Percentiles rank a stretch among this genome's conserved stretches.
Conservation (phyloP, 2,329 filamentous ascomycete species). For the Hypoxylon sp. region DNA sequence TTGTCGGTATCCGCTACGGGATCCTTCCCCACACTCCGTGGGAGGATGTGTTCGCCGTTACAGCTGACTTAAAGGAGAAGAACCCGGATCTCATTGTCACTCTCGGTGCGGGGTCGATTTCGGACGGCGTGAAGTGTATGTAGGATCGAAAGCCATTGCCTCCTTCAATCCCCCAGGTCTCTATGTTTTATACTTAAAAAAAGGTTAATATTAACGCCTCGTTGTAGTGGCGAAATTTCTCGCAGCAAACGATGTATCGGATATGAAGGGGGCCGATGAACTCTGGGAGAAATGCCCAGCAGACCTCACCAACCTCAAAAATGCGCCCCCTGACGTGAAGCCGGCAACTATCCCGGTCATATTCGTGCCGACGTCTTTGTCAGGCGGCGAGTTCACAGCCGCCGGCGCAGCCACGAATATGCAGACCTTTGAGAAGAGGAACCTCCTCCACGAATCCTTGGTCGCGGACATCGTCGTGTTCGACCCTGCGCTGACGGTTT, state of each 20-base stretch:
- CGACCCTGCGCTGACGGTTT: constrained; percentile 43
- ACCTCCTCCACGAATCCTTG: constrained; percentile 42
- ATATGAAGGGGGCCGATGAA: constrained; percentile 28
- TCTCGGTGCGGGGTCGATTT: constrained; percentile 54
- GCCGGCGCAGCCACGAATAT: constrained; percentile 59
- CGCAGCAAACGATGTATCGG: constrained; percentile 38
- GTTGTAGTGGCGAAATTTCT: constrained; percentile 45
- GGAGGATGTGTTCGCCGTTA: constrained; percentile 53
- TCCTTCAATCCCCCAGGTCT: neutral
- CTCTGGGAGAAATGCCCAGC: constrained; percentile 34
- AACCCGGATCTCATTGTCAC: constrained; percentile 53
- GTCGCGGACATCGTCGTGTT: constrained; percentile 40
- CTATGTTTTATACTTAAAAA: neutral
- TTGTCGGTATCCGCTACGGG: constrained; percentile 52
- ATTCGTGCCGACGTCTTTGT: constrained; percentile 60
- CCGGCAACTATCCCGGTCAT: constrained; percentile 55
- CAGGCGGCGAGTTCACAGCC: constrained; percentile 59
- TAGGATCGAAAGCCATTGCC: neutral
- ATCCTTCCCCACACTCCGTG: constrained; percentile 54
- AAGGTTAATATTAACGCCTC: neutral
- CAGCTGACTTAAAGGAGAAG: constrained; percentile 47
- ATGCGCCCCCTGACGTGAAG: constrained; percentile 24
- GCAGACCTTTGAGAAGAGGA: constrained; percentile 39
- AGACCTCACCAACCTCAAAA: constrained; percentile 21
- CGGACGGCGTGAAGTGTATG: constrained; percentile 53